Evolutionary conservation across 768 basidiomycete species (phyloP), one percentile per base, ranked within the genome.

Genomic region (Solioccasus polychromus): DNA sequence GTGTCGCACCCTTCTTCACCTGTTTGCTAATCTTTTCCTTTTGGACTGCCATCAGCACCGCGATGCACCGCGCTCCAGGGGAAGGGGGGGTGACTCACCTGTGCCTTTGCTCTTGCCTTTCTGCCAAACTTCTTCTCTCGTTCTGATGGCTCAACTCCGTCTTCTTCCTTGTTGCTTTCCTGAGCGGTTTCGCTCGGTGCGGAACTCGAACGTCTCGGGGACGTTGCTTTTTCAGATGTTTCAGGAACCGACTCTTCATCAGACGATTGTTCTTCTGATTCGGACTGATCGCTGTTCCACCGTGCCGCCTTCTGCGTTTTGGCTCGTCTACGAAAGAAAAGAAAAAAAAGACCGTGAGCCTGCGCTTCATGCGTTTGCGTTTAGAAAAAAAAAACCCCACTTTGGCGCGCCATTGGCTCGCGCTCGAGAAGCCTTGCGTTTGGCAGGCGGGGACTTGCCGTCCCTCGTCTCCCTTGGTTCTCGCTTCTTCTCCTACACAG

Each of bases 371-470:
- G n/a, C n/a, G n/a, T n/a, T n/a, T n/a, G n/a, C n/a, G n/a, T n/a
- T n/a, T n/a, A n/a, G n/a, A n/a, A n/a, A n/a, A n/a, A 17, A 29
- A 45, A 20, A 39, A 28, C 45, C 63, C 38, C 23, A 65, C 64
- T 65, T 65, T 18, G 50, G 35, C 1, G 39, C 49, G 14, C 64
- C 64, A 40, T 66, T 68, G 11, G 37, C 42, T 8, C 63, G 62
- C 5, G 60, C 42, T 23, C 58, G 61, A 9, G 73, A 61, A 23
- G 78, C 76, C 54, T 79, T 80, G 37, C 82, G 79, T 57, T 85
- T 83, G 23, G 66, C 64, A 44, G 57, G 62, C 22, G 75, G 67
- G 1, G 71, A 65, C 61, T 78, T 80, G 25, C 72, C 69, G 24
- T 83, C 77, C 48, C 72, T 78, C 51, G 70, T 69, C 51, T 81